phyloP scores from a whole-genome alignment of 2,329 filamentous ascomycete species.

The Trichoderma gracile region DNA sequence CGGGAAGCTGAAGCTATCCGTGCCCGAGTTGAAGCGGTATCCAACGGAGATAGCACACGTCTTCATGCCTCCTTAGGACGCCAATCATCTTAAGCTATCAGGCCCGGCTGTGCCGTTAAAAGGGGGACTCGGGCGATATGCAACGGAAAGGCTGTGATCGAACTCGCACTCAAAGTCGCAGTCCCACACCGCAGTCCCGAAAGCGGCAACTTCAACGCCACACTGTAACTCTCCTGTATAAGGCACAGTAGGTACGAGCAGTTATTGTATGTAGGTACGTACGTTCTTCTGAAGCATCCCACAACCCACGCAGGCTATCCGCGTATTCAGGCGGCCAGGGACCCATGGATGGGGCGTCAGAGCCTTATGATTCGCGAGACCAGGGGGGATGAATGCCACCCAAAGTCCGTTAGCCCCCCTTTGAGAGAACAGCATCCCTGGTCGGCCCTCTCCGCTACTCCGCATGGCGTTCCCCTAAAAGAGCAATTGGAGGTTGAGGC shows the following conservation, averaged over 20 bases:
- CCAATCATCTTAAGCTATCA: not conserved
- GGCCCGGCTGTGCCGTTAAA: not conserved
- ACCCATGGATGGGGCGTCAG: not conserved
- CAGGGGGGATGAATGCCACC: not conserved
- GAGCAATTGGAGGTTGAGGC: slow-evolving; percentile 7
- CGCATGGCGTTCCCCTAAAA: slow-evolving; percentile 9
- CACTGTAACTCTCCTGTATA: not conserved
- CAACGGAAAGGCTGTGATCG: not conserved
- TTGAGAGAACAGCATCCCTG: not conserved
- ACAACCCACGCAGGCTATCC: slow-evolving; percentile 1
- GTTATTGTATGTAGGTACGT: too few species aligned
- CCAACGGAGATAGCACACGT: not conserved
- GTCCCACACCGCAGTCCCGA: not conserved
- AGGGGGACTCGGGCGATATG: not conserved
- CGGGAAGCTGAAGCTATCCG: slow-evolving; percentile 8
- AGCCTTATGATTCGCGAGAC: slow-evolving; percentile 9
- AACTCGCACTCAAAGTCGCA: not conserved
- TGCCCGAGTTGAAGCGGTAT: not conserved
- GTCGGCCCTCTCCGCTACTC: slow-evolving; percentile 3
- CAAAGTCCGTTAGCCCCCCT: not conserved
- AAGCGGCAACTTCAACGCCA: not conserved
- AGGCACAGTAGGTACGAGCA: too few species aligned
- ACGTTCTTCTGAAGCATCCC: not conserved
- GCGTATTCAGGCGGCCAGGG: slow-evolving; percentile 7
- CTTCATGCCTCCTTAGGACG: not conserved